Evolutionary conservation across 1,139 yeast species (phyloP), one percentile per base, ranked within the genome.

Genomic region (Meyerozyma carpophila): DNA sequence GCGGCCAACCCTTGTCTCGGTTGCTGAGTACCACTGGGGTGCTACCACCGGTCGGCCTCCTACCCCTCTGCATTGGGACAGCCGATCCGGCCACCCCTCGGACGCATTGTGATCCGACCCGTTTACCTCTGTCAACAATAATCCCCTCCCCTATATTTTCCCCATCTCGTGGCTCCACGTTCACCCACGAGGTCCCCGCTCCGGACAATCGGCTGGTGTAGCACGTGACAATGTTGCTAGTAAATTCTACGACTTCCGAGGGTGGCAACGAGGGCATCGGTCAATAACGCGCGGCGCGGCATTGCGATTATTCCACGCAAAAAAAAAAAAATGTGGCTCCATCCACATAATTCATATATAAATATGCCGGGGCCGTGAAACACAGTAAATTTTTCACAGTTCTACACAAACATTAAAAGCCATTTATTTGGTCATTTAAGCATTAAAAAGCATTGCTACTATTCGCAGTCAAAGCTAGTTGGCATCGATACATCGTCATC

Each of bases 321-420:
- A 34, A 32, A 32, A 32, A 32, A 32, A 32, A 34, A 34, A 34
- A 3, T 34, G 37, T 34, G 37, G 37, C 26, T 21, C 36, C 16
- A 34, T 14, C 37, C 37, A 32, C 25, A 9, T 9, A 32, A 16
- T 32, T 32, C 36, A 32, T 14, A 47, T 48, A 49, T 48, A 48
- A 37, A 43, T 46, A 43, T 50, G 51, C 21, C 48, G 47, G 47
- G 51, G 50, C 31, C 47, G 34, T 7, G 5, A 14, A 27, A 11
- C 29, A 27, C 13, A 6, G 3, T 8, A 14, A 31, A 31, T 31
- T 31, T 31, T 31, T 31, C 10, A 31, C 9, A 13, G 34, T 13
- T 27, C 13, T 4, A 27, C 11, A 10, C 29, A 27, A 8, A 27
- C 29, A 2, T 2, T 5, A n/a, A 27, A 27, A 27, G 29, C 13